Base-by-base conservation (phyloP, 2,329 filamentous ascomycete species). In the Curvularia hawaiiensis region DNA sequence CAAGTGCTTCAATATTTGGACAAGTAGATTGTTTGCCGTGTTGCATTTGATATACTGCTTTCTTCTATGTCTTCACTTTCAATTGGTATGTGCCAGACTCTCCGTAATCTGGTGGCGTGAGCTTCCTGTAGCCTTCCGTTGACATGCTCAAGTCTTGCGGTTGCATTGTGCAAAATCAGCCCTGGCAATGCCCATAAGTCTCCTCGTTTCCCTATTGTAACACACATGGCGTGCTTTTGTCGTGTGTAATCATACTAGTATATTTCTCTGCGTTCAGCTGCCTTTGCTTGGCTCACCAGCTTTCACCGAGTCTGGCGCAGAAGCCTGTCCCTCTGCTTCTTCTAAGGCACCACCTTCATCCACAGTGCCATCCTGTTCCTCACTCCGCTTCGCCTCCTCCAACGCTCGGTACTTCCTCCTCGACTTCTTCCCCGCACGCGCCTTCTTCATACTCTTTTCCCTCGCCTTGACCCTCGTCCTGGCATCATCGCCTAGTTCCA, bases 341-440 rank as follows among this genome's bases (percentile, higher is more conserved):
- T 62, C 68, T 39, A 45, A 46, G 14, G 71, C 67, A 33, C 51
- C 70, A 2, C 65, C 72, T 60, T 79, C 81, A 47, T 79, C 82
- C 52, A 82, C 82, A 7, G 82, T 83, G 1, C 90, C 41, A 73
- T 70, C 81, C 58, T 83, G 83, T 4, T 81, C 83, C 1, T 82
- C 60, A 82, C 82, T 70, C 91, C 91, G 76, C 94, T 94, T 68
- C 89, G 82, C 67, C 86, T 84, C 55, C 84, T 86, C 64, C 20
- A 70, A 20, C 26, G 62, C 60, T 30, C 66, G 56, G 70, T 94
- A 94, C 77, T 97, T 97, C 67, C 91, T 83, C 68, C 88, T 85
- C 54, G 85, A 87, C 84, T 97, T 97, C 79, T 97, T 96, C 5
- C 81, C 83, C 22, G 85, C 85, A 73, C 92, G 95, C 30, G 87